Base-by-base conservation (phyloP, 2,329 filamentous ascomycete species). In the Pestalotiopsis sp. region DNA sequence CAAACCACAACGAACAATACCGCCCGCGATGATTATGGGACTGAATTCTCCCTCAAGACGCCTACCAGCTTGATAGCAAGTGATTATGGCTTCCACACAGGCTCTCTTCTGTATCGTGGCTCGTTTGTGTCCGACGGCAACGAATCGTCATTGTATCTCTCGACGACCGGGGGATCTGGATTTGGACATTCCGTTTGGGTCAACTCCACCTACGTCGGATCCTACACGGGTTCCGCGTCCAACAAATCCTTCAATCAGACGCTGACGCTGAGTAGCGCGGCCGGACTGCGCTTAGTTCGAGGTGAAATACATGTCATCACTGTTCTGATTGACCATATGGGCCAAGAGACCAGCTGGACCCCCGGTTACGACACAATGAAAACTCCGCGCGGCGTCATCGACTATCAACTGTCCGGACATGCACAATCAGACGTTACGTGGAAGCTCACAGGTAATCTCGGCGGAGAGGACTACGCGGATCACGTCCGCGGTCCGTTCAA, bases 11-110 rank as follows among this genome's bases (percentile, higher is more conserved):
- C 89, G 0, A 87, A 87, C 73, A 94, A 94, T 78, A 88, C 86
- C 0, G 65, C 65, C 27, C 65, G 65, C 17, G 65, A 67, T 58
- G 59, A 67, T 55, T 31, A 62, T 63, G 65, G 65, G 14, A 63
- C 41, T 4, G 20, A 38, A 3, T 67, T 67, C 14, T 25, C 38
- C 20, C 41, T 67, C 57, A 93, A 67, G 27, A 68, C 92, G 0
- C 89, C 91, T 0, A 88, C 87, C 0, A 90, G 88, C 0, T 85
- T 94, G 0, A 93, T 91, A 74, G 85, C 84, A 0, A 87, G 87
- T 7, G 92, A 95, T 77, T 95, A 95, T 73, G 92, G 92, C 25
- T 95, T 89, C 79, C 85, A 93, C 76, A 86, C 89, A 0, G 92
- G 92, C 2, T 87, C 87, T 1, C 82, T 94, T 0, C 72, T 95